Conservation (phyloP, 2,329 filamentous ascomycete species). For the Neopestalotiopsis sp. region DNA sequence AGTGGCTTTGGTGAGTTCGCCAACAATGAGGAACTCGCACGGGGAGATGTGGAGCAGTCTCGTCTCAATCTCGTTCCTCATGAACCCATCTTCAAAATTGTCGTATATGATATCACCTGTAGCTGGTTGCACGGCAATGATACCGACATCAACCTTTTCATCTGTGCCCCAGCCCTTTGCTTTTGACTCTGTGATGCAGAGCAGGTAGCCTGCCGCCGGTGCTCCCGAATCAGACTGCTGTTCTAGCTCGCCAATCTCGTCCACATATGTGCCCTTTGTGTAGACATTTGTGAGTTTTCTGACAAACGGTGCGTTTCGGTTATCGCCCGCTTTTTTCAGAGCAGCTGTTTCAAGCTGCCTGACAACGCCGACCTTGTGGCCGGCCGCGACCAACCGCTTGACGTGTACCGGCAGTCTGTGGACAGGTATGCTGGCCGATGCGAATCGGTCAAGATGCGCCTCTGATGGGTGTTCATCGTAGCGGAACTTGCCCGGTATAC, state of each 20-base stretch:
- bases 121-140: constrained; percentile 92
- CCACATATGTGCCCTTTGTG: constrained; percentile 97
- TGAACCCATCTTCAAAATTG: constrained; percentile 95
- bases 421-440: constrained; percentile 93
- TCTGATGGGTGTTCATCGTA: constrained; percentile 96
- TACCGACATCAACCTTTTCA: constrained; percentile 89
- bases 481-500: constrained; percentile 92
- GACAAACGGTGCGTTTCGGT: constrained; percentile 89
- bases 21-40: constrained; percentile 93
- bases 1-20: constrained; percentile 85
- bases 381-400: constrained; percentile 88
- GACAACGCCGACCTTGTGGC: constrained; percentile 95
- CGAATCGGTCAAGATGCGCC: constrained; percentile 89
- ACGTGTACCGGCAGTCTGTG: constrained; percentile 92
- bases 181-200: constrained; percentile 88
- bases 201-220: constrained; percentile 80
- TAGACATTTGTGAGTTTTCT: constrained; percentile 95
- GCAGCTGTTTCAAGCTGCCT: constrained; percentile 94
- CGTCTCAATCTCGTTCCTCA: constrained; percentile 95
- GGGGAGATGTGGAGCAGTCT: constrained; percentile 93
- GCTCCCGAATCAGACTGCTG: constrained; percentile 50
- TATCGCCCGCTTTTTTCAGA: constrained; percentile 92
- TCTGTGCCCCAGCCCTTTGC: constrained; percentile 83
- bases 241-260: constrained; percentile 87
- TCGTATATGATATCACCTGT: constrained; percentile 97